Conservation (phyloP, 352 stramenopile species). For the Phytophthora podocarpi region DNA sequence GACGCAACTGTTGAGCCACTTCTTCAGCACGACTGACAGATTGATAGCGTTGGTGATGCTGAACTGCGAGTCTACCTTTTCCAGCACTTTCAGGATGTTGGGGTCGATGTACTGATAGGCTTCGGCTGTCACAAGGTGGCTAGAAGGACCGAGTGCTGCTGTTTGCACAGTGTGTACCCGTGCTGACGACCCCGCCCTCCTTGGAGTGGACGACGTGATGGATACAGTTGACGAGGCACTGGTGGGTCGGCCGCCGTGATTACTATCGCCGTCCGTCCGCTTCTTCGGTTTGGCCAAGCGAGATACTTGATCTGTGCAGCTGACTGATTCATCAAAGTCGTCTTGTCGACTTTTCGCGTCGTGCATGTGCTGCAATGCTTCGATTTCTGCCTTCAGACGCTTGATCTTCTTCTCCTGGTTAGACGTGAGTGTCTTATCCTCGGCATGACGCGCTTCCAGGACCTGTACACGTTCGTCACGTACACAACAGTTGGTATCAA, state of each 20-base stretch:
- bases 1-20: constrained; percentile 74
- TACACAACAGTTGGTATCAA: background rate
- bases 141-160: background rate
- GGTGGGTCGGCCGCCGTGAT: constrained; percentile 11
- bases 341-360: constrained; percentile 43
- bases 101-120: constrained; percentile 78
- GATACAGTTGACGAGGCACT: constrained; percentile 27
- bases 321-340: constrained; percentile 27
- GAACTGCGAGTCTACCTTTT: constrained; percentile 88
- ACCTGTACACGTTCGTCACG: constrained; percentile 41
- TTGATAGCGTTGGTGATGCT: constrained; percentile 84
- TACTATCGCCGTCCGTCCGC: background rate
- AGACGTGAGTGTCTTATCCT: constrained; percentile 58
- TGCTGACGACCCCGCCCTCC: constrained; percentile 8
- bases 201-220: constrained; percentile 25
- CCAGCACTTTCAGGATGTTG: constrained; percentile 79
- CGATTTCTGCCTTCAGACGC: constrained; percentile 67
- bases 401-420: constrained; percentile 80
- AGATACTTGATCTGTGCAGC: constrained; percentile 18
- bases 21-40: constrained; percentile 67
- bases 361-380: constrained; percentile 77
- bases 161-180: constrained; percentile 12
- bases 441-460: constrained; percentile 56
- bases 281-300: constrained; percentile 20
- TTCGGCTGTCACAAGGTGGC: constrained; percentile 46